Conservation (phyloP, 129 eudicot genomes). For the Mikania micrantha region DNA sequence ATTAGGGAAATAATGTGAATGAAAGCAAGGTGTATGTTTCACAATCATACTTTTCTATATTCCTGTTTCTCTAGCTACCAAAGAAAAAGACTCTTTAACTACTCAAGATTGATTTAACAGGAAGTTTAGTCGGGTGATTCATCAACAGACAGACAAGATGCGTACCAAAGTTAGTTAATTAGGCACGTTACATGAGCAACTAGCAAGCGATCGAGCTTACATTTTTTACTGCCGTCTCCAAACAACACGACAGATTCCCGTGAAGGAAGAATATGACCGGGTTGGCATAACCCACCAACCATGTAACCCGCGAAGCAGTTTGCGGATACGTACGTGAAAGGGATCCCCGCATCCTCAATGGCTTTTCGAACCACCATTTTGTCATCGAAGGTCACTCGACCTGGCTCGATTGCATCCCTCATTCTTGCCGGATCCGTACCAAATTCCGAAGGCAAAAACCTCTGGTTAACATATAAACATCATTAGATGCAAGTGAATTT, state of each 20-base stretch:
- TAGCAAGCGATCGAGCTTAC: slow-evolving; percentile 23
- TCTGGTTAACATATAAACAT: slow-evolving; percentile 12
- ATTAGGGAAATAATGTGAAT: too few relatives aligned
- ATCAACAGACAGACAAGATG: too few relatives aligned
- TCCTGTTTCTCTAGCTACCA: not conserved
- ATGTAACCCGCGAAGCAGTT: slow-evolving; percentile 49
- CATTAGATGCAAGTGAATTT: too few relatives aligned
- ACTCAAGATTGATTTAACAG: not conserved
- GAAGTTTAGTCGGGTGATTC: too few relatives aligned
- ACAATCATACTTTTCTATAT: not conserved
- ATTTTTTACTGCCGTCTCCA: slow-evolving; percentile 53
- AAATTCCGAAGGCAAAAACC: slow-evolving; percentile 50
- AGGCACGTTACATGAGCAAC: too few relatives aligned
- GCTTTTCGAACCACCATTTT: slow-evolving; percentile 46
- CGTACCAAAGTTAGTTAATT: not conserved
- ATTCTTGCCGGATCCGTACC: slow-evolving; percentile 45
- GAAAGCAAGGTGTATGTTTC: not conserved
- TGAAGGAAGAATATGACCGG: slow-evolving; percentile 44
- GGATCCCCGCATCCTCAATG: slow-evolving; percentile 38
- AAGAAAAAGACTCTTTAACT: not conserved
- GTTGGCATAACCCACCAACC: slow-evolving; percentile 50
- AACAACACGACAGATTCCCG: slow-evolving; percentile 32
- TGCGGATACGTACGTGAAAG: slow-evolving; percentile 39
- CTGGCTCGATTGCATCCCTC: slow-evolving; percentile 42
- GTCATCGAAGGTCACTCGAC: slow-evolving; percentile 46